phyloP scores from a whole-genome alignment of 2,329 filamentous ascomycete genomes.

The Aspergillus vadensis region DNA sequence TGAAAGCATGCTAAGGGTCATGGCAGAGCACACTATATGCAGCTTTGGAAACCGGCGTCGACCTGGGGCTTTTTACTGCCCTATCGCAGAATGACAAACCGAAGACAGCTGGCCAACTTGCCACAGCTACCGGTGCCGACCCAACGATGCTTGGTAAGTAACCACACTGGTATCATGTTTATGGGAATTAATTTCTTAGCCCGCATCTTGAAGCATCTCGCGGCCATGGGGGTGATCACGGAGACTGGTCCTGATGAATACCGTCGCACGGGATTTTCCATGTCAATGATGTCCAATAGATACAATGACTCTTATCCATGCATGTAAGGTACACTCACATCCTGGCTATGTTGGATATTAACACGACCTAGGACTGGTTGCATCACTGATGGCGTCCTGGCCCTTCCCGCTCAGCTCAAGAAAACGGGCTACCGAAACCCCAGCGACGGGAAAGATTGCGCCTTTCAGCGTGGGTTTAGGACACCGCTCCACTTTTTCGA shows the following conservation, averaged over 20 bases:
- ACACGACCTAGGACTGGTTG: conserved; percentile 26
- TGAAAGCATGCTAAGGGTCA: background rate
- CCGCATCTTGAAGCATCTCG: conserved; percentile 39
- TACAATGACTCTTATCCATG: conserved; percentile 29
- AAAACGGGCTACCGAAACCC: conserved; percentile 32
- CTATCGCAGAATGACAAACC: conserved; percentile 26
- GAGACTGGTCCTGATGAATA: conserved; percentile 39
- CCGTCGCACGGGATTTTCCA: conserved; percentile 35
- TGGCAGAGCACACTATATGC: conserved; percentile 22
- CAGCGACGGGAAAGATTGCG: conserved; percentile 24
- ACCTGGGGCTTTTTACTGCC: conserved; percentile 26
- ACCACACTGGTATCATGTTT: background rate
- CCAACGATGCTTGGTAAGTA: conserved; percentile 10
- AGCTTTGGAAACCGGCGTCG: conserved; percentile 25
- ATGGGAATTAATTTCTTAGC: conserved; percentile 11
- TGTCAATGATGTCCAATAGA: conserved; percentile 25
- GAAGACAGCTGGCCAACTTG: conserved; percentile 25
- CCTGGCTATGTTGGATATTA: conserved; percentile 4
- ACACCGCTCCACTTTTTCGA: conserved; percentile 34
- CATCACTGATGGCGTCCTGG: conserved; percentile 27
- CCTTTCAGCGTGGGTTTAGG: conserved; percentile 31
- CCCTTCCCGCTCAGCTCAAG: conserved; percentile 30
- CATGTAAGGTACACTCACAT: conserved; percentile 24
- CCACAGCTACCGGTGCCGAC: conserved; percentile 23
- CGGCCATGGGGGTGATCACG: conserved; percentile 37